Evolutionary conservation across 140 eudicot species (phyloP).

Genomic region (Bidens hawaiensis): DNA sequence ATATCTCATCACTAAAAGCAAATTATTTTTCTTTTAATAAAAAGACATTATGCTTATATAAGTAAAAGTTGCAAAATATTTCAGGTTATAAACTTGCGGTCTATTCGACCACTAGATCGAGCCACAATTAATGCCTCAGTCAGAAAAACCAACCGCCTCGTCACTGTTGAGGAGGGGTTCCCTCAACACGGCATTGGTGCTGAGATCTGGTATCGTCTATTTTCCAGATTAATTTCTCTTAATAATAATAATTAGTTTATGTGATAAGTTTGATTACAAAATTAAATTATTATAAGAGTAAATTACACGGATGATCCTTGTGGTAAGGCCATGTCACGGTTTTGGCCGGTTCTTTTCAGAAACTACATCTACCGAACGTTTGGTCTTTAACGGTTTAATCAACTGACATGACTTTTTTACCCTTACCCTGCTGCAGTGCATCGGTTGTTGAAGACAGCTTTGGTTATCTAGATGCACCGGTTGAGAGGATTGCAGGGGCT

Average conservation of each 20-base stretch:
- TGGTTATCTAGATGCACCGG: conserved; percentile 81
- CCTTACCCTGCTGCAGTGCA: conserved; percentile 37
- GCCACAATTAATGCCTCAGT: too few species aligned
- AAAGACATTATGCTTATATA: neutral
- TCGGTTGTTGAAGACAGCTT: conserved; percentile 78
- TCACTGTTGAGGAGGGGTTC: too few species aligned
- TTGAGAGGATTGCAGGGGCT: conserved; percentile 81
- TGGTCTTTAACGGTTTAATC: too few species aligned
- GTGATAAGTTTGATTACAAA: neutral
- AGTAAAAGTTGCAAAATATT: neutral
- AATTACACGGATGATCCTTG: too few species aligned
- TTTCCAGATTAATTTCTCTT: neutral
- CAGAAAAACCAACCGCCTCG: too few species aligned
- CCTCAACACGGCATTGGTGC: too few species aligned
- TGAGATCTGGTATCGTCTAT: conserved; percentile 37
- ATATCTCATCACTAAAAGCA: neutral
- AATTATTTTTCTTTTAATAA: neutral
- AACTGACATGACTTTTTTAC: too few species aligned
- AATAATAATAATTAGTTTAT: neutral
- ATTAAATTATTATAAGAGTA: neutral
- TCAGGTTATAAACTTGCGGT: too few species aligned
- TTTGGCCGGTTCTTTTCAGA: too few species aligned
- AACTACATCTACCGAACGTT: too few species aligned
- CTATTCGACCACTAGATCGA: too few species aligned
- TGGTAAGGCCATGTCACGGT: too few species aligned